Conservation (phyloP, 163 green algal species). For the Scenedesmus sp. region DNA sequence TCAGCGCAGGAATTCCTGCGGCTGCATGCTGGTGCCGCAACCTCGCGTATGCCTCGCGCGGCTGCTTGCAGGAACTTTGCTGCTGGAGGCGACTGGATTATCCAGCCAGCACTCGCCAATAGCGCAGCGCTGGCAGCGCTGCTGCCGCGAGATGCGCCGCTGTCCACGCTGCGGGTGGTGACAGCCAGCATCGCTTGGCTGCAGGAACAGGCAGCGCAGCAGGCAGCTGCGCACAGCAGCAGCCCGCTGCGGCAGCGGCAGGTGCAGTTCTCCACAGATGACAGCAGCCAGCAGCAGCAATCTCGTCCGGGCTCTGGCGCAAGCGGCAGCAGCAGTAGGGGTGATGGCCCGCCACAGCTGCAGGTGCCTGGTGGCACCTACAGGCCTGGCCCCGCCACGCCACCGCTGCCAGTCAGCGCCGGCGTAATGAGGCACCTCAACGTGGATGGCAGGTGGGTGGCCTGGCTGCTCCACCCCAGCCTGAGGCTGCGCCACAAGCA, state of each 20-base stretch:
- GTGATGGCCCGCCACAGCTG: neutral
- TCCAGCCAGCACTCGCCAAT: constrained; percentile 51
- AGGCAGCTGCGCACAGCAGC: neutral
- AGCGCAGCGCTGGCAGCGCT: constrained; percentile 21
- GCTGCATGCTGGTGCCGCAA: neutral
- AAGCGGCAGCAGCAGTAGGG: constrained; percentile 3
- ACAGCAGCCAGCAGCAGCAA: neutral
- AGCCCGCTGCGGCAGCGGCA: neutral
- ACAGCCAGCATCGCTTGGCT: constrained; percentile 49
- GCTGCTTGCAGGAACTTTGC: constrained; percentile 44
- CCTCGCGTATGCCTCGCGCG: neutral
- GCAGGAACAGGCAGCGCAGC: neutral
- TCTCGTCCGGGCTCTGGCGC: neutral
- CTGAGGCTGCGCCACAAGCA: neutral
- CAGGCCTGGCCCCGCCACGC: neutral
- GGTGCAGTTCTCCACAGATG: neutral
- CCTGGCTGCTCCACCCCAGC: neutral
- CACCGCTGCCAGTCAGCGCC: constrained; percentile 9
- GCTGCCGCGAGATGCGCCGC: constrained; percentile 50
- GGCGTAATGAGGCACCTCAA: neutral
- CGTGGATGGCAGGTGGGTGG: neutral
- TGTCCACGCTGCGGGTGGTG: constrained; percentile 57
- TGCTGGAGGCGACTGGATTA: constrained; percentile 56
- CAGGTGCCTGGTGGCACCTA: neutral
- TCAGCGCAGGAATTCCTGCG: neutral